Evolutionary conservation across 2,329 filamentous ascomycete species (phyloP), one percentile per base, ranked within the genome.

Genomic region (Exophiala bonariae): DNA sequence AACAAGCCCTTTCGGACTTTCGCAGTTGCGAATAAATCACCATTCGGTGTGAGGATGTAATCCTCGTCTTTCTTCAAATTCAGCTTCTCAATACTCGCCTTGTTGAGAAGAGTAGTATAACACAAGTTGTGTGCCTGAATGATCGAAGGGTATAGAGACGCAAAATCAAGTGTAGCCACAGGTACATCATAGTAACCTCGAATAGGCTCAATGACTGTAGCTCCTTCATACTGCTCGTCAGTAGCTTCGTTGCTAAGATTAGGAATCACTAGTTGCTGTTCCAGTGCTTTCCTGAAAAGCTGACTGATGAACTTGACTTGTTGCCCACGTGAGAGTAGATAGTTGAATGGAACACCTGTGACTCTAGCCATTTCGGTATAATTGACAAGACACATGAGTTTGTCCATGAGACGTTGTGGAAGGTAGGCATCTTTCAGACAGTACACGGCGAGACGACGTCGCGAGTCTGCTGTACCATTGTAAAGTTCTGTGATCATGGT

Each of bases 361-460:
- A 99, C 93, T 81, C 93, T 93, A 48, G 93, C 92, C 93, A 99
- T 99, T 71, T 99, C 93, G 0, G 93, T 97, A 63, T 97, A 97
- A 66, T 99, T 99, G 70, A 96, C 87, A n/a, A 99, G 76, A 69
- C 93, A 97, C 64, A 95, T 97, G 19, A 99, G 77, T 68, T 99
- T 99, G 64, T 99, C 93, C 84, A 99, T 91, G 41, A 99, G 70
- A 50, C 95, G 77, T 63, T 97, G 91, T 1, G 93, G 93, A 3
- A 99, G 77, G 61, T 96, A 99, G 0, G 93, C 93, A 72, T 99
- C 95, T 69, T 99, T 99, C 57, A 99, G 71, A 70, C 93, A 99
- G 73, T 99, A 99, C 1, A 99, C 81, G 1, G 93, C 93, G 39
- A 99, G 73, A 70, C 93, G 85, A 60, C 95, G 83, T 56, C 93